A percentile compares a stretch with the other conserved stretches of the same genome.
Evolutionary conservation across 2,329 filamentous ascomycete species (phyloP).

Genomic region (Verticillium dahliae): DNA sequence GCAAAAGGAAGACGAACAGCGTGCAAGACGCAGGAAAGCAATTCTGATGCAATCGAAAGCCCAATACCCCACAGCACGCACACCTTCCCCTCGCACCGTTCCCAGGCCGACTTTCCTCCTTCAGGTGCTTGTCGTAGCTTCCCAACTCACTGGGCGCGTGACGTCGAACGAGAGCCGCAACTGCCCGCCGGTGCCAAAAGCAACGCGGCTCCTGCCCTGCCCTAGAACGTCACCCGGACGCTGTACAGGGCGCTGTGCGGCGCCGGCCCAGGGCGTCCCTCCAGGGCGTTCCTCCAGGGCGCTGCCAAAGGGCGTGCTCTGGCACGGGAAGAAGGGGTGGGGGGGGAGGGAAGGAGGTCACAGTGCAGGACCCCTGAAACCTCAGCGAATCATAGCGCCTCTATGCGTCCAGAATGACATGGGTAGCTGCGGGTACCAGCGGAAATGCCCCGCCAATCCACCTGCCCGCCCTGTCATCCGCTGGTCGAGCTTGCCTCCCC

Average conservation of each 20-base stretch:
- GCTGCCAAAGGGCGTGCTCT: background rate
- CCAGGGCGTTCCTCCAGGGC: background rate
- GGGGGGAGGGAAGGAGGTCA: background rate
- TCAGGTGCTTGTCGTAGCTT: background rate
- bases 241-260: background rate
- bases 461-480: background rate
- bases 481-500: background rate
- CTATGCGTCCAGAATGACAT: background rate
- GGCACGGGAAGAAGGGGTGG: background rate
- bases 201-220: background rate
- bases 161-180: background rate
- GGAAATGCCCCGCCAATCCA: conserved; percentile 4
- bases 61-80: background rate
- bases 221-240: background rate
- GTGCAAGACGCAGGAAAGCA: background rate
- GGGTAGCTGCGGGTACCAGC: conserved; percentile 14
- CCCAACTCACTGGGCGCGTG: background rate
- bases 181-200: background rate
- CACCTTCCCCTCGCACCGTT: background rate
- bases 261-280: background rate
- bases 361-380: conserved; percentile 1
- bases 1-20: too few relatives aligned
- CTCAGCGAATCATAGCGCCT: conserved; percentile 5
- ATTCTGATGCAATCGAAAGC: background rate
- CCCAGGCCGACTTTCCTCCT: background rate